Conservation (phyloP, 495 filamentous ascomycete species). For the Hypoxylon intermedium region DNA sequence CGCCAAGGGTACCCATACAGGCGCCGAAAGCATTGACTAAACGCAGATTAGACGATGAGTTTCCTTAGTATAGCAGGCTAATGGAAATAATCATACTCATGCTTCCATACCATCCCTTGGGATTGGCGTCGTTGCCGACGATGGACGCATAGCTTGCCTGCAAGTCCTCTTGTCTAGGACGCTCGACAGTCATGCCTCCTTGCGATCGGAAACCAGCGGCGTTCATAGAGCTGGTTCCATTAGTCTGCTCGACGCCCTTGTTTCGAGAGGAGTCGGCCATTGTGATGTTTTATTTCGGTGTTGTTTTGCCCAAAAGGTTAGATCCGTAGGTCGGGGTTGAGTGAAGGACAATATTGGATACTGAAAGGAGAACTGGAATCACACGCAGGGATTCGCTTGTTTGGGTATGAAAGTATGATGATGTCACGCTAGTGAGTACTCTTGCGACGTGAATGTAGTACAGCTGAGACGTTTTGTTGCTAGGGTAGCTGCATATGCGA, state of each 20-base stretch:
- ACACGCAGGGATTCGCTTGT: neutral
- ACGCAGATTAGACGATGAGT: conserved; percentile 7
- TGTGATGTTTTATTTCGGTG: neutral
- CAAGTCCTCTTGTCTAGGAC: conserved; percentile 80
- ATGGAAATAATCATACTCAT: conserved; percentile 68
- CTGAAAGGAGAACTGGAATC: no score
- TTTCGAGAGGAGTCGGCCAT: conserved; percentile 28
- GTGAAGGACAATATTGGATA: no score
- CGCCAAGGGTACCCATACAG: conserved; percentile 79
- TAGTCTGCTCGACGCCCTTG: conserved; percentile 29
- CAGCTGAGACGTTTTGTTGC: conserved; percentile 17
- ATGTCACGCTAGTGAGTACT: conserved; percentile 24
- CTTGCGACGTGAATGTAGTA: neutral
- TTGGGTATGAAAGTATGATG: neutral
- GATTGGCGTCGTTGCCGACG: conserved; percentile 71
- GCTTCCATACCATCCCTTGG: conserved; percentile 87
- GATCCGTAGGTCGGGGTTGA: no score
- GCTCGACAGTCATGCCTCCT: conserved; percentile 76
- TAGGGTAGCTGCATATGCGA: conserved; percentile 9
- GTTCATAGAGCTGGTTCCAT: conserved; percentile 21
- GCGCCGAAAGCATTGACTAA: conserved; percentile 77
- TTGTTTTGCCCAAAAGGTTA: neutral
- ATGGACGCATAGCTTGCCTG: conserved; percentile 88
- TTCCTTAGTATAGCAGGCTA: neutral
- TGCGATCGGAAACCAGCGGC: conserved; percentile 50